phyloP scores from a whole-genome alignment of 2,329 filamentous ascomycete genomes.

The Aureobasidium uvarum region DNA sequence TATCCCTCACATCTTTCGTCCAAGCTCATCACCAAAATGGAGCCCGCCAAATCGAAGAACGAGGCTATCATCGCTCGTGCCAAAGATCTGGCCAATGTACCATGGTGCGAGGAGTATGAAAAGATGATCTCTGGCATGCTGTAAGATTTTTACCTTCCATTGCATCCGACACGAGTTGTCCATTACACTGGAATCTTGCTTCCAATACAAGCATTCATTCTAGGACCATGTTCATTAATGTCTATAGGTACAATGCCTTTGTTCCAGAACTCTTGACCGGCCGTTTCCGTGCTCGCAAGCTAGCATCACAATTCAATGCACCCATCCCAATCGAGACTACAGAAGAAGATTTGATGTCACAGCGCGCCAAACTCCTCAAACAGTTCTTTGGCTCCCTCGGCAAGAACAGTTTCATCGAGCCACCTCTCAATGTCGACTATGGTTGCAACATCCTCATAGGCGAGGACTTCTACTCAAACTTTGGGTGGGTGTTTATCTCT shows the following conservation, averaged over 20 bases:
- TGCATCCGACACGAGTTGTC: background rate
- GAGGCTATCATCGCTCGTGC: conserved; percentile 36
- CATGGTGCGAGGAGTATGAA: conserved; percentile 61
- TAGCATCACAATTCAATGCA: conserved; percentile 60
- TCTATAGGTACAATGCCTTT: conserved; percentile 52
- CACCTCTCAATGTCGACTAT: conserved; percentile 63
- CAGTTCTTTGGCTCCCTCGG: conserved; percentile 39
- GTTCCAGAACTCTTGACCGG: conserved; percentile 51
- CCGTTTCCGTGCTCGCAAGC: conserved; percentile 55
- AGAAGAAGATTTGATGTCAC: conserved; percentile 32
- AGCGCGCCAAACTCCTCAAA: conserved; percentile 35
- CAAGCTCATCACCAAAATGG: background rate
- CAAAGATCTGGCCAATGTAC: conserved; percentile 51
- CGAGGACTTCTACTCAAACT: conserved; percentile 63
- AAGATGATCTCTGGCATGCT: conserved; percentile 64
- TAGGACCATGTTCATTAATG: background rate
- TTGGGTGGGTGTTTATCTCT: conserved; percentile 41
- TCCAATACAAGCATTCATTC: too few relatives aligned
- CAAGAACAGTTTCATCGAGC: conserved; percentile 55
- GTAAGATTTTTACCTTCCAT: conserved; percentile 39
- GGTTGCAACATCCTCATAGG: conserved; percentile 64
- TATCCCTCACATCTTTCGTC: background rate
- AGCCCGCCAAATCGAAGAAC: conserved; percentile 25
- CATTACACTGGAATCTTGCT: background rate
- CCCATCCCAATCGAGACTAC: conserved; percentile 46